Evolutionary conservation across 495 filamentous ascomycete genomes (phyloP).

Genomic region (Immersiella caudata): DNA sequence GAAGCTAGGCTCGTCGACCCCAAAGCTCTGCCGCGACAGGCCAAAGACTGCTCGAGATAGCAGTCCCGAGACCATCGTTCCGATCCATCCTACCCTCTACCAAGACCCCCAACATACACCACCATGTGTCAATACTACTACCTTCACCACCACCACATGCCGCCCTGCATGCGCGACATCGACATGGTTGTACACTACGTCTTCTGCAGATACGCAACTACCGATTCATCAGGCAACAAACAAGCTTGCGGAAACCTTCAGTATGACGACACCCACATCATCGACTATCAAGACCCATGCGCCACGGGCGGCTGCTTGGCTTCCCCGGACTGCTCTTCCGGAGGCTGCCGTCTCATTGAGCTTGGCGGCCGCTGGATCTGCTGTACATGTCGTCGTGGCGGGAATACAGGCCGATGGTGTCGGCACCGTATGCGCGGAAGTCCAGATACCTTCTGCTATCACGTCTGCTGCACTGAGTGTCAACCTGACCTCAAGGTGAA

Average conservation of each 20-base stretch:
- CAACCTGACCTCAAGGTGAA: conserved; percentile 21
- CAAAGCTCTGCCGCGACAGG: neutral
- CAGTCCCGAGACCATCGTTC: no score
- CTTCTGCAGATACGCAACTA: conserved; percentile 40
- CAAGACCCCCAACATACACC: neutral
- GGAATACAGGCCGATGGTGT: conserved; percentile 44
- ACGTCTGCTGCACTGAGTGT: conserved; percentile 36
- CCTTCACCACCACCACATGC: conserved; percentile 41
- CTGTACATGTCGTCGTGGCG: conserved; percentile 46
- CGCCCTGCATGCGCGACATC: conserved; percentile 41
- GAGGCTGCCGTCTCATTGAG: conserved; percentile 37
- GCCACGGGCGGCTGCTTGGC: conserved; percentile 46
- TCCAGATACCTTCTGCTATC: conserved; percentile 51
- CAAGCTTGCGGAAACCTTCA: conserved; percentile 27
- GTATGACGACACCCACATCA: conserved; percentile 32
- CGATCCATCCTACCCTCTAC: neutral
- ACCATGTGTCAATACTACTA: conserved; percentile 30
- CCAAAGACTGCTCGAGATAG: neutral
- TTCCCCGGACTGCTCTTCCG: conserved; percentile 45
- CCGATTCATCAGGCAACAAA: conserved; percentile 24
- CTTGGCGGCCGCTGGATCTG: conserved; percentile 46
- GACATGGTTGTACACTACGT: conserved; percentile 46
- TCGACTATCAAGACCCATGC: conserved; percentile 46
- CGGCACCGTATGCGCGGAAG: conserved; percentile 39
- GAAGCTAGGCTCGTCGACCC: neutral